These are phyloP conservation scores for Starmerella roubikii DNA, from an alignment of 805 yeast genomes.

Conservation along the genomic window DNA sequence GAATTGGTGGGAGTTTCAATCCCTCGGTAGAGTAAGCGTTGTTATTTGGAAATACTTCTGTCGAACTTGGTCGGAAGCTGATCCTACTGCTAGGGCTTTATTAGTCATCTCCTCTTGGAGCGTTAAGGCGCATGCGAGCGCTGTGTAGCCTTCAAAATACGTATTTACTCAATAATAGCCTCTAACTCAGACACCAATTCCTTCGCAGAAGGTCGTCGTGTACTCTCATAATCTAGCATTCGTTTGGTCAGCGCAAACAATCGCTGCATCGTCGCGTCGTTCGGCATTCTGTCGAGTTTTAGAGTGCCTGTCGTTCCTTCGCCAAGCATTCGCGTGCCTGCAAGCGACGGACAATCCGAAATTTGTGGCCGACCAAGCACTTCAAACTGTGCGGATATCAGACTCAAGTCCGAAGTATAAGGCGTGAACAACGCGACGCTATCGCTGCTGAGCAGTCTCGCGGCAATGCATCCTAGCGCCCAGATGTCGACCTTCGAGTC, in stretches of 20 bases:
- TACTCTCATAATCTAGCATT: slow-evolving; percentile 11
- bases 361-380: slow-evolving; percentile 44
- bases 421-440: slow-evolving; percentile 31
- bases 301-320: too few species aligned
- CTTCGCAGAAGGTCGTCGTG: slow-evolving; percentile 1
- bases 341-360: slow-evolving; percentile 16
- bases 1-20: too few species aligned
- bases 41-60: too few species aligned
- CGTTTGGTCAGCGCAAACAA: not conserved
- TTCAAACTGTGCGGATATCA: slow-evolving; percentile 41
- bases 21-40: too few species aligned
- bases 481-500: slow-evolving; percentile 50
- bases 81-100: too few species aligned
- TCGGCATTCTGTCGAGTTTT: not conserved
- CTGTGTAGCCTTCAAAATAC: too few species aligned
- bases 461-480: slow-evolving; percentile 52
- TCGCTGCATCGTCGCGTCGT: not conserved
- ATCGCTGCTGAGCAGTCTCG: slow-evolving; percentile 35
- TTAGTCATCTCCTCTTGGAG: too few species aligned
- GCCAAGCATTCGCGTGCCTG: too few species aligned
- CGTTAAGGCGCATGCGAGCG: too few species aligned
- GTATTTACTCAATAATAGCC: not conserved
- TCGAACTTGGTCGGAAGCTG: too few species aligned
- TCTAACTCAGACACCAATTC: not conserved
- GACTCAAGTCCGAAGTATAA: slow-evolving; percentile 40